Conservation (phyloP, 345 rosid genomes). For the Microcos paniculata region DNA sequence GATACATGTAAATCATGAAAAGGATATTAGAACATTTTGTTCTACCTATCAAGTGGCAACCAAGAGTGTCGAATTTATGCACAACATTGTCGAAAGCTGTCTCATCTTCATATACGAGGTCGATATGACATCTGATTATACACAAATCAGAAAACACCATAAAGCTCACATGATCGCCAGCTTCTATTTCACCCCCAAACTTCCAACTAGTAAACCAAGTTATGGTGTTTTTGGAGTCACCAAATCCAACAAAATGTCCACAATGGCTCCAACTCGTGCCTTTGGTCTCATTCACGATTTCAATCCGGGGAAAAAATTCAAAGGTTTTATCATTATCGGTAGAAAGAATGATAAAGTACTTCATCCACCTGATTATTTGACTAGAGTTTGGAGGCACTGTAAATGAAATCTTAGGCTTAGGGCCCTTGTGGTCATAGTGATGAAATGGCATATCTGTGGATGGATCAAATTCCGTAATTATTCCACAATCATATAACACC, state of each 20-base stretch:
- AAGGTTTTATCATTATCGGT: no score
- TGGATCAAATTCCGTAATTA: neutral
- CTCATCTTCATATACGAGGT: neutral
- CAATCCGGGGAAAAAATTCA: no score
- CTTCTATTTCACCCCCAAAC: neutral
- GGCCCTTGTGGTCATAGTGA: no score
- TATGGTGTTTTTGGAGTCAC: no score
- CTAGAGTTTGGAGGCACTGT: neutral
- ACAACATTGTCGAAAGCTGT: no score
- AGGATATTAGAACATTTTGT: no score
- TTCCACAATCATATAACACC: no score
- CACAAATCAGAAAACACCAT: slow-evolving; percentile 2
- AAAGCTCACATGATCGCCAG: slow-evolving; percentile 16
- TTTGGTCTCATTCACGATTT: neutral
- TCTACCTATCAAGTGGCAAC: neutral
- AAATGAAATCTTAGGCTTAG: slow-evolving; percentile 12
- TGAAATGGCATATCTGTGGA: neutral
- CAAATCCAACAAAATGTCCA: neutral
- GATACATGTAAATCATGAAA: no score
- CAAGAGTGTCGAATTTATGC: neutral
- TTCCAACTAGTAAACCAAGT: slow-evolving; percentile 22
- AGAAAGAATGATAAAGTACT: no score
- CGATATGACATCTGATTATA: neutral
- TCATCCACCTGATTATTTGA: no score
- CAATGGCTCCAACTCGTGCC: neutral